Evolutionary conservation across 2,329 filamentous ascomycete species (phyloP), one percentile per base, ranked within the genome.

Genomic region (Pseudogymnoascus sp.): DNA sequence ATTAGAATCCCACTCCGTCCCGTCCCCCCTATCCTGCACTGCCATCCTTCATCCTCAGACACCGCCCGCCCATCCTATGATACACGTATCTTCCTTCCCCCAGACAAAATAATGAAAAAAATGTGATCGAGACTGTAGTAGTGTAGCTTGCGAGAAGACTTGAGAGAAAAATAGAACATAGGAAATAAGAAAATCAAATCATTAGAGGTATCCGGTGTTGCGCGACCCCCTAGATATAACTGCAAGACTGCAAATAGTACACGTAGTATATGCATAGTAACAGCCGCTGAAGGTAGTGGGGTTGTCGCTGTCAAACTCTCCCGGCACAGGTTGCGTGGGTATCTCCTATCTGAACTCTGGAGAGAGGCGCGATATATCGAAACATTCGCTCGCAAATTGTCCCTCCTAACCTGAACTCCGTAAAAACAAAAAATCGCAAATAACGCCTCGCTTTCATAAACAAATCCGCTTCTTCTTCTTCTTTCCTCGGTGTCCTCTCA

Each of bases 371-470:
- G 50, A 34, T 34, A 34, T 34, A 53, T 28, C 23, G 46, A 53
- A 53, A 31, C 46, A 53, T 34, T 56, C 28, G 50, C 50, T 56
- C 28, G 50, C 50, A 34, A 56, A 31, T 5, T 56, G 28, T 6
- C 50, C 50, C 11, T 50, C 50, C 50, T 34, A 56, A 34, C 50
- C 50, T 56, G 16, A 56, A 56, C 50, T 10, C 50, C 50, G 50
- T 56, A 21, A 18, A 34, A 53, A 28, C 10, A 56, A 18, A 18
- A 46, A 14, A 46, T 12, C 16, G 23, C 16, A 5, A 53, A 16
- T 16, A 53, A 56, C 50, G 50, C 50, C 50, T 56, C 50, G 50
- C 50, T 53, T 56, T 56, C 50, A 34, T 56, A 53, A 53, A 56
- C 12, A n/a, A 56, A 56, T 56, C 10, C 50, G 28, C 28, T 11